Base-by-base conservation (phyloP, 2,329 filamentous ascomycete species). In the Colletotrichum simmondsii region DNA sequence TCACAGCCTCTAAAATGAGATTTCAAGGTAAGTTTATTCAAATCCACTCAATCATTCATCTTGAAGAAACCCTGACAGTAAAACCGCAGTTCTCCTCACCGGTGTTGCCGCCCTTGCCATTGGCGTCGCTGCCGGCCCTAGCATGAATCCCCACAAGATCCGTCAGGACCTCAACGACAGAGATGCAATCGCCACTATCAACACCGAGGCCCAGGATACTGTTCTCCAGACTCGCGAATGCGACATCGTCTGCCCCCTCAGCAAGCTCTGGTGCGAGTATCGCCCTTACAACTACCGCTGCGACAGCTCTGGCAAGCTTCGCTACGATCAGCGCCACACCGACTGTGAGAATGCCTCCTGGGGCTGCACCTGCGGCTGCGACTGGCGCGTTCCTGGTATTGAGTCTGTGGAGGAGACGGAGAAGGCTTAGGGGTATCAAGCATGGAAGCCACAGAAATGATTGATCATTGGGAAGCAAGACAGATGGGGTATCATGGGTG, bases 331-430 rank as follows among this genome's bases (percentile, higher is more conserved):
- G 49, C 52, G 53, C 37, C 12, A 68, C 26, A 26, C 19, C 14
- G 53, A 68, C 57, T 72, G 69, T 26, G 69, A 72, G 58, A 14
- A 30, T 12, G 22, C 22, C 2, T 63, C 22, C 5, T n/a, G 11
- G 2, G 69, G 58, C 37, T 72, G 69, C 30, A 68, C 42, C 32
- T 72, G 69, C 30, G 30, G 26, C 32, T 72, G 69, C 30, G 69
- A 72, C 58, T 63, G 37, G 19, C 54, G 35, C 0, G 62, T 26
- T n/a, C 64, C 68, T 5, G 64, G 57, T 3, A 52, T 68, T 8
- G 64, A 60, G 16, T 26, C 16, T 1, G 11, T 32, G n/a, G 19
- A 49, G 16, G 42, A 49, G 42, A 49, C 8, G 0, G 19, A 49
- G 3, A 22, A 49, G 19, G 42, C 19, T 22, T 11, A 49, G 19